phyloP scores from a whole-genome alignment of 192 early-diverging fungal genomes.

The Coemansia sp. region DNA sequence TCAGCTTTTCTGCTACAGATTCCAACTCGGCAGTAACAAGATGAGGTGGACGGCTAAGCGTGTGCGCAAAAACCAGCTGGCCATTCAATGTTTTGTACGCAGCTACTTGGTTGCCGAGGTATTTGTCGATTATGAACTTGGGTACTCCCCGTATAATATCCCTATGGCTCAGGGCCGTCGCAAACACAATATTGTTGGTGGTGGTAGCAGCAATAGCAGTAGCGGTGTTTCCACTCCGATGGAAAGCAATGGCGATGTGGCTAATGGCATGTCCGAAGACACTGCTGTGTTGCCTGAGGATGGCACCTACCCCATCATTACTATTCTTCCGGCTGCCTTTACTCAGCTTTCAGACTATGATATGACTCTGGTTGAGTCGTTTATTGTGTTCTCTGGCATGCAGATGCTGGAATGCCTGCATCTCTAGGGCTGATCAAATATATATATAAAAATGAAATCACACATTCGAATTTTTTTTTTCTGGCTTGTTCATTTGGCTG shows the following conservation, averaged over 20 bases:
- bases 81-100: constrained; percentile 44
- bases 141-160: constrained; percentile 45
- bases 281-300: constrained; percentile 23
- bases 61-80: constrained; percentile 41
- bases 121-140: constrained; percentile 52
- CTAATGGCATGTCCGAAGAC: background rate
- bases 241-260: background rate
- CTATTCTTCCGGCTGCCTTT: constrained; percentile 42
- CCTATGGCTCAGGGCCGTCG: background rate
- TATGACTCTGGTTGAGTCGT: constrained; percentile 41
- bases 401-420: constrained; percentile 54
- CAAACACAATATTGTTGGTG: background rate
- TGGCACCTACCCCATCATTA: constrained; percentile 41
- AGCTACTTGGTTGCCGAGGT: constrained; percentile 42
- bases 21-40: constrained; percentile 42
- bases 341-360: constrained; percentile 37
- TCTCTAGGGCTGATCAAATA: constrained; percentile 15
- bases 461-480: background rate
- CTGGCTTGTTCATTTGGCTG: background rate
- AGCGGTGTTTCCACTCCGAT: constrained; percentile 32
- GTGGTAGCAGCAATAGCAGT: constrained; percentile 9
- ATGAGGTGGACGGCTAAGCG: constrained; percentile 52
- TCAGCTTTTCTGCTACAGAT: constrained; percentile 53
- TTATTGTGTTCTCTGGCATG: constrained; percentile 49
- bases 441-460: constrained; percentile 4